phyloP scores from a whole-genome alignment of 306 rosid genomes.

The Gynostemma pentaphyllum region DNA sequence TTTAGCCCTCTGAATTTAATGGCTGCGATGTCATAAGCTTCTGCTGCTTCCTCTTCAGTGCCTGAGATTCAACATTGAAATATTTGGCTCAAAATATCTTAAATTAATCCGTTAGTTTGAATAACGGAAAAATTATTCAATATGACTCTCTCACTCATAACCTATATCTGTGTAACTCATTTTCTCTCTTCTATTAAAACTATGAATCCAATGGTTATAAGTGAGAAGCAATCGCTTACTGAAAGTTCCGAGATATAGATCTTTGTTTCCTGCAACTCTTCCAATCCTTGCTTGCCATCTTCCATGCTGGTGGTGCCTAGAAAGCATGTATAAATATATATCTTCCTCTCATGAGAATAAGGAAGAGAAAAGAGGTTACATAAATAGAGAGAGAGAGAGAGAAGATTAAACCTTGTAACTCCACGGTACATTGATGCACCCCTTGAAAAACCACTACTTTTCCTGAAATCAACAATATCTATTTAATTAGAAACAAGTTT shows the following conservation, averaged over 20 bases:
- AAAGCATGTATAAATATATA: background rate
- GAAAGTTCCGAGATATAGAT: constrained; percentile 94
- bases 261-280: constrained; percentile 98
- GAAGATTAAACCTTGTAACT: constrained; percentile 60
- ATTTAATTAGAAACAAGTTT: background rate
- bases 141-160: too few species aligned
- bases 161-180: too few species aligned
- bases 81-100: too few species aligned
- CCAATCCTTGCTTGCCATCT: constrained; percentile 99
- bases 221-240: constrained; percentile 51
- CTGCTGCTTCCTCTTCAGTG: constrained; percentile 98
- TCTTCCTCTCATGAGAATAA: background rate
- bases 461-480: constrained; percentile 35
- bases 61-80: constrained; percentile 21
- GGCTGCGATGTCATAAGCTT: constrained; percentile 95
- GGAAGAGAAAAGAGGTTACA: background rate
- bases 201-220: background rate
- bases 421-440: constrained; percentile 99
- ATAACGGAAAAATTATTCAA: too few species aligned
- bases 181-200: too few species aligned
- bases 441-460: constrained; percentile 95
- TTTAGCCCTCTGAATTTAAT: constrained; percentile 88
- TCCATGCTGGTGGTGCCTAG: constrained; percentile 96
- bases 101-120: too few species aligned
- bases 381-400: constrained; percentile 1